Percentiles rank a stretch among this genome's conserved stretches.
Conservation (phyloP, 2,329 filamentous ascomycete genomes). For the Aspergillus neoniger region DNA sequence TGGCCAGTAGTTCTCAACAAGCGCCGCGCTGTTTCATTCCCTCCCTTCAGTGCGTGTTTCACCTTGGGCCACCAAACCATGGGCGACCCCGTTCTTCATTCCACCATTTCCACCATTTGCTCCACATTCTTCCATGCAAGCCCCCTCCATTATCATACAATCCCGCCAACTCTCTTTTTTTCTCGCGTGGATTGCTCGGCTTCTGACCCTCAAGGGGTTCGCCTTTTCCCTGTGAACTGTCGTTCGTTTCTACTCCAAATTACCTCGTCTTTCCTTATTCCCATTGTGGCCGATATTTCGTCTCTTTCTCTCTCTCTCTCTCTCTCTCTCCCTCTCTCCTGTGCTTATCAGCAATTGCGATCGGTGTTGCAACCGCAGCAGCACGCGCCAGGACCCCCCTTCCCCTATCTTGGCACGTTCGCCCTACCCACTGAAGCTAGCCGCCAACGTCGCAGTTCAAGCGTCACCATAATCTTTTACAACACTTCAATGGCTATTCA, state of each 20-base stretch:
- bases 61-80: not conserved
- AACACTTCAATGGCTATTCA: constrained; percentile 14
- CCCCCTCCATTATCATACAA: not conserved
- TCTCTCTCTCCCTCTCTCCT: constrained; percentile 4
- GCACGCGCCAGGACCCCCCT: constrained; percentile 15
- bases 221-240: not conserved
- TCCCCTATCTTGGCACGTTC: constrained; percentile 21
- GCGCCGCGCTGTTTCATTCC: not conserved
- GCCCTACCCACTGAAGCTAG: constrained; percentile 7
- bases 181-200: not conserved
- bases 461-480: constrained; percentile 6
- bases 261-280: not conserved
- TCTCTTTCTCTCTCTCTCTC: not conserved
- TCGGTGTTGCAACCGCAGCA: constrained; percentile 5
- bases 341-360: constrained; percentile 10
- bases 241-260: not conserved
- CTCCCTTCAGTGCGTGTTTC: not conserved
- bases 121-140: constrained; percentile 1
- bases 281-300: not conserved
- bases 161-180: not conserved
- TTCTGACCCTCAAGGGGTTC: too few relatives aligned
- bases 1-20: constrained; percentile 1
- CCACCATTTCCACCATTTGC: not conserved
- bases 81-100: not conserved
- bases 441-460: constrained; percentile 7